Base-by-base conservation (phyloP, 192 early-diverging fungal species). In the Phlyctochytrium bullatum region DNA sequence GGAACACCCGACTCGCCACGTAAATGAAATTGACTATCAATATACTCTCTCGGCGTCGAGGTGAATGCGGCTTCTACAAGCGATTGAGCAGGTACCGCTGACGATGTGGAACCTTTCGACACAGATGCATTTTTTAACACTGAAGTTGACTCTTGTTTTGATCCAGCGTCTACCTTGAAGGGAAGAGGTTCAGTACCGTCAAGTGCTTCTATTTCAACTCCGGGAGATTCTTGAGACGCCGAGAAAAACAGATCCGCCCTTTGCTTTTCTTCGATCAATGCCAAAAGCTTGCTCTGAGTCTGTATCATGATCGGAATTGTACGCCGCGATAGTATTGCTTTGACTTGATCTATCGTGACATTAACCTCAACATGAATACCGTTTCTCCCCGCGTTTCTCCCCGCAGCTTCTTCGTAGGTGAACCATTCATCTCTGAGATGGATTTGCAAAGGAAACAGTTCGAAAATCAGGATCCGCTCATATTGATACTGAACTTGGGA, bases 401-500 rank as follows among this genome's bases (percentile, higher is more conserved):
- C 40, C 10, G 51, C 29, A 1, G 24, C 31, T 2, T 71, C 52
- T 14, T 64, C 59, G 14, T 73, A 65, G 14, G 24, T 20, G 31
- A 71, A 71, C 85, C 88, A 87, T 61, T 74, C 59, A 35, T 85
- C 84, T 4, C 57, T 74, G 33, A 87, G 57, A 3, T 69, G 74
- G 28, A 76, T 71, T 36, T 78, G 35, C 1, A 87, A 72, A 0
- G 88, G 85, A 14, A 84, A 78, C 1, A 90, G 65, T 6, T 86
- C 73, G 23, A 88, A 36, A 34, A 89, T 80, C 34, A 91, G 63
- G 25, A 92, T 85, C 34, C 83, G 81, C 70, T 92, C 89, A 75
- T 89, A 89, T 61, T 92, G 89, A 40, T 89, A 91, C n/a, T 87
- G 80, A 17, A 91, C 73, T 52, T 82, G 82, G 0, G 86, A 82